Conservation (phyloP, 2,329 filamentous ascomycete species). For the Shiraia bambusicola region DNA sequence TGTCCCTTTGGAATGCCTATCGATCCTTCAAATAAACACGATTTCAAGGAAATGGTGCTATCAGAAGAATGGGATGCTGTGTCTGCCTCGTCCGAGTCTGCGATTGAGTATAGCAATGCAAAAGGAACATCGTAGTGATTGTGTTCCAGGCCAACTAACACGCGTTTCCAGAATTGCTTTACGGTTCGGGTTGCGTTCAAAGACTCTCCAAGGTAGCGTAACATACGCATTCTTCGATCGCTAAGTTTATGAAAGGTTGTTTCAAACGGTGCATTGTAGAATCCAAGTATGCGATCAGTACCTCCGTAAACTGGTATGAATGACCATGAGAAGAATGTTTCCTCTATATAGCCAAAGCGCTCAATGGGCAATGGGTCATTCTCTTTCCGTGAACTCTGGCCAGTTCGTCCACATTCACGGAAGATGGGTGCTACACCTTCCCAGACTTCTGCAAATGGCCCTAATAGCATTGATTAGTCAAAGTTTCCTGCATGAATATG, state of each 20-base stretch:
- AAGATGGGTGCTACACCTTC: slow-evolving; percentile 40
- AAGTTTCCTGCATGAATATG: slow-evolving; percentile 5
- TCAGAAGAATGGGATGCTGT: slow-evolving; percentile 29
- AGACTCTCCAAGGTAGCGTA: slow-evolving; percentile 44
- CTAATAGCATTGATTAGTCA: slow-evolving; percentile 24
- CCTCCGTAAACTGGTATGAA: slow-evolving; percentile 46
- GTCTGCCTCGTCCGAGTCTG: slow-evolving; percentile 29
- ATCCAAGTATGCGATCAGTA: slow-evolving; percentile 34
- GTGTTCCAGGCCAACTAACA: slow-evolving; percentile 52
- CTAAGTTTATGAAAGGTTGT: slow-evolving; percentile 44
- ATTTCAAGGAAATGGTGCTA: slow-evolving; percentile 29
- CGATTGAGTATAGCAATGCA: slow-evolving; percentile 36
- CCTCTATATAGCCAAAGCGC: slow-evolving; percentile 32
- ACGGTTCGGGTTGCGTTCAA: slow-evolving; percentile 31
- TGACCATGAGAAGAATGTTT: slow-evolving; percentile 49
- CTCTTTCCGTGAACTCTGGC: slow-evolving; percentile 28
- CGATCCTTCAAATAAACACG: slow-evolving; percentile 36
- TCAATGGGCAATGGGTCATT: slow-evolving; percentile 35
- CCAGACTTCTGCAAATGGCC: slow-evolving; percentile 45
- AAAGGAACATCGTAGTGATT: slow-evolving; percentile 38
- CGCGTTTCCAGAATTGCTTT: slow-evolving; percentile 51
- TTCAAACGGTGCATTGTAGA: slow-evolving; percentile 40
- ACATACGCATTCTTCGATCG: slow-evolving; percentile 42
- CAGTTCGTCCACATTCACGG: slow-evolving; percentile 31
- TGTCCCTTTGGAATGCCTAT: slow-evolving; percentile 37